Evolutionary conservation across 2,329 filamentous ascomycete genomes (phyloP).

Genomic region (Aspergillus brunneoviolaceus): DNA sequence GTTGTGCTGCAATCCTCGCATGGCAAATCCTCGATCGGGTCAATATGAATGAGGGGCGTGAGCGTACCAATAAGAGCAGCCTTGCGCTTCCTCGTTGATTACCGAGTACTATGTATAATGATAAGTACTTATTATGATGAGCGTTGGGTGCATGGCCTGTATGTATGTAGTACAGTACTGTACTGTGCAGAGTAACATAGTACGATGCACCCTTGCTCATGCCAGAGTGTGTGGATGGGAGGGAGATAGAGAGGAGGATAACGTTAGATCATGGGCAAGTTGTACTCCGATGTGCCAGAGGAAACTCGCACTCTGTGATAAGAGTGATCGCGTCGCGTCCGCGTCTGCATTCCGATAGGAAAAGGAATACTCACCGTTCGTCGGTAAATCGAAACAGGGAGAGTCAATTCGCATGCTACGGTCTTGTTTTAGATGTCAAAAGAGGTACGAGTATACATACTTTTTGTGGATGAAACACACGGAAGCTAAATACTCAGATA

Average conservation of each 20-base stretch:
- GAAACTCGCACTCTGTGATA: background rate
- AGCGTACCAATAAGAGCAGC: background rate
- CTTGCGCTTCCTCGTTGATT: background rate
- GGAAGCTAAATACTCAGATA: no score
- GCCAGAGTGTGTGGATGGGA: background rate
- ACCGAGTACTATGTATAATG: background rate
- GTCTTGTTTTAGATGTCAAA: no score
- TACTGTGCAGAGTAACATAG: background rate
- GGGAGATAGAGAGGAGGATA: no score
- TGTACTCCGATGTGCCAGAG: no score
- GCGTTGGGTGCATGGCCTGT: background rate
- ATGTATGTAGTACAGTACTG: no score
- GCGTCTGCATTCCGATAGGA: background rate
- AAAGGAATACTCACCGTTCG: no score
- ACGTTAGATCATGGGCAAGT: no score
- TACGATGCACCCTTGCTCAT: conserved; percentile 2
- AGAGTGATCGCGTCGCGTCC: conserved; percentile 22
- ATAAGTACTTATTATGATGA: background rate
- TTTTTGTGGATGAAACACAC: no score
- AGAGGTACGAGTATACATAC: no score
- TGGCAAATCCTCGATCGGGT: background rate
- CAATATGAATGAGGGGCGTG: background rate
- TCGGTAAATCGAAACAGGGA: no score
- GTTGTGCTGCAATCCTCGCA: background rate
- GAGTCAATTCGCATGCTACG: no score